A percentile compares a stretch with the other conserved stretches of the same genome.
These are phyloP conservation scores for Lizonia empirigonia DNA, from an alignment of 2,329 filamentous ascomycete species.

Conservation along the genomic window DNA sequence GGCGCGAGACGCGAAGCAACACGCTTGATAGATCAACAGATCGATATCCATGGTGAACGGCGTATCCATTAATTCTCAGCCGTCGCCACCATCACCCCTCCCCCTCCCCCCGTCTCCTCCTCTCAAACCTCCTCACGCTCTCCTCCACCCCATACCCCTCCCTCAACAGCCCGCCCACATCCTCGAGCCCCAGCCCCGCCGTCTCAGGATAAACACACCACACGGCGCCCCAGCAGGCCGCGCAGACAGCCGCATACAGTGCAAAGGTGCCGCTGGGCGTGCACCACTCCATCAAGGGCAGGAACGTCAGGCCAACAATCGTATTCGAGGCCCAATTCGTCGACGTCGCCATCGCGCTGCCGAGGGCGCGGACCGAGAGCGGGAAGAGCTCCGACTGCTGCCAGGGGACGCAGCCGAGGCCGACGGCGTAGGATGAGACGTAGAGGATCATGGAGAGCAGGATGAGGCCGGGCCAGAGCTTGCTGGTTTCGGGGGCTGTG, in stretches of 20 bases:
- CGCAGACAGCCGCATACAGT: conserved; percentile 76
- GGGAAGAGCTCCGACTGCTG: conserved; percentile 93
- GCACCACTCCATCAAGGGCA: conserved; percentile 81
- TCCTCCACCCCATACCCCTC: conserved; percentile 69
- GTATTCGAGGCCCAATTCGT: conserved; percentile 93
- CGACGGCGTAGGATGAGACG: conserved; percentile 83
- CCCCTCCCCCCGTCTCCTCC: conserved; percentile 16
- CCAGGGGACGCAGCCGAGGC: conserved; percentile 92
- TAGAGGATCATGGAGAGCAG: conserved; percentile 80
- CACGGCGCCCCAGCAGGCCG: conserved; percentile 68
- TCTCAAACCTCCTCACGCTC: conserved; percentile 33
- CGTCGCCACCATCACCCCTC: not conserved
- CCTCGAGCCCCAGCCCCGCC: conserved; percentile 78
- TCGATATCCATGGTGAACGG: no score
- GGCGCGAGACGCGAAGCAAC: no score
- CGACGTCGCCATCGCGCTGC: conserved; percentile 74
- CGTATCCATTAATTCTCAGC: no score
- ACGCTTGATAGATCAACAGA: no score
- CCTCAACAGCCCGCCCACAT: conserved; percentile 73
- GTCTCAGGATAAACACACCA: conserved; percentile 87
- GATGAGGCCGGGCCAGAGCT: conserved; percentile 56
- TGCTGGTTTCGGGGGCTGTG: conserved; percentile 3
- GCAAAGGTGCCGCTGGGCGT: conserved; percentile 79
- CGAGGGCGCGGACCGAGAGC: conserved; percentile 72
- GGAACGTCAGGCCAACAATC: conserved; percentile 80